phyloP scores from a whole-genome alignment of 768 basidiomycete genomes.

The Rhizopogon sp. region DNA sequence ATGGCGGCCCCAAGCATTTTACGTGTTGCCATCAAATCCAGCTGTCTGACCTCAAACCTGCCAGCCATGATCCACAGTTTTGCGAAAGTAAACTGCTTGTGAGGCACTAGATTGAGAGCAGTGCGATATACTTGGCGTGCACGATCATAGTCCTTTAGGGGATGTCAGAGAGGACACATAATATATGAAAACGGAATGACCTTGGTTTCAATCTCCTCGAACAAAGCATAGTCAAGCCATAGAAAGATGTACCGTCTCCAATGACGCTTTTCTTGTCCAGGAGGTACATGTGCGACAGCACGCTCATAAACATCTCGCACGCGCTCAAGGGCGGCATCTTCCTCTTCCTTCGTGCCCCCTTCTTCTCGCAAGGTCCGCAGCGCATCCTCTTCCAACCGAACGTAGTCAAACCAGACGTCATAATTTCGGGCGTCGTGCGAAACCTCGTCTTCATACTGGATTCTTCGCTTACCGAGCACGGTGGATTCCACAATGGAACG shows the following conservation, averaged over 20 bases:
- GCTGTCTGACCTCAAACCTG: conserved; percentile 82
- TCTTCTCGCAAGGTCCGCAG: conserved; percentile 70
- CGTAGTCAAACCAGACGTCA: conserved; percentile 98
- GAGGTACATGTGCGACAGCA: conserved; percentile 93
- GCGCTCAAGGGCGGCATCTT: conserved; percentile 53
- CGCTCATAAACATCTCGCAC: conserved; percentile 95
- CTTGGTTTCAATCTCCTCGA: conserved; percentile 95
- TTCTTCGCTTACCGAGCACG: conserved; percentile 94
- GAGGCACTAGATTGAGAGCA: conserved; percentile 82
- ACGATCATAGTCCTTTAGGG: conserved; percentile 69
- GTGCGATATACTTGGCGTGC: conserved; percentile 92
- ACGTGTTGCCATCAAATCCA: conserved; percentile 79
- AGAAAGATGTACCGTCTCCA: conserved; percentile 89
- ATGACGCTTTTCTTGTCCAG: conserved; percentile 87
- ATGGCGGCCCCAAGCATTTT: conserved; percentile 88
- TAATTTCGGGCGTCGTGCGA: conserved; percentile 90
- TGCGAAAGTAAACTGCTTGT: conserved; percentile 96
- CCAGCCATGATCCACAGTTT: conserved; percentile 95
- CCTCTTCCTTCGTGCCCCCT: conserved; percentile 67
- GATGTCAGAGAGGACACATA: not conserved
- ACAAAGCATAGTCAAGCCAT: conserved; percentile 94
- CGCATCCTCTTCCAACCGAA: conserved; percentile 88
- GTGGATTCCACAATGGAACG: conserved; percentile 86
- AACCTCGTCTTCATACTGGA: conserved; percentile 97
- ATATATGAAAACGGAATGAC: conserved; percentile 32